Evolutionary conservation across 2,329 filamentous ascomycete genomes (phyloP).

Genomic region (Corniculantispora saksenae): DNA sequence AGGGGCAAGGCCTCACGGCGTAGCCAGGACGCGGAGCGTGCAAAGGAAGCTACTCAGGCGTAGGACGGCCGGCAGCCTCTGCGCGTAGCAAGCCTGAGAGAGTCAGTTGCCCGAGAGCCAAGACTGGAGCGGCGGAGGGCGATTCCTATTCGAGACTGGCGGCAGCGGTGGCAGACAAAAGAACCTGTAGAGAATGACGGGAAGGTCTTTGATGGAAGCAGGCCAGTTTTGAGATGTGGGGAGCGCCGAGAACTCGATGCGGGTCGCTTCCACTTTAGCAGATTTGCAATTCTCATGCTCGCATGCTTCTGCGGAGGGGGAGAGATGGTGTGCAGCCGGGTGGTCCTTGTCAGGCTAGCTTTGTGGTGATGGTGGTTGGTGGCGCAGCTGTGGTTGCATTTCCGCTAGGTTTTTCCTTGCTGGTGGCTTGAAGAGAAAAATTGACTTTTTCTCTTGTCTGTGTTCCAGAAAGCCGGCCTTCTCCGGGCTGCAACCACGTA

Average conservation of each 20-base stretch:
- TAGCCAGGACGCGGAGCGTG: not conserved
- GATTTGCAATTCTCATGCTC: constrained; percentile 16
- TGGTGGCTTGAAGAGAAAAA: not conserved
- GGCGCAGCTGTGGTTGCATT: constrained; percentile 1
- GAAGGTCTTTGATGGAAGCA: not conserved
- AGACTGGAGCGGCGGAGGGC: constrained; percentile 25
- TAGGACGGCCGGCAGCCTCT: not conserved
- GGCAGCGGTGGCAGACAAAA: constrained; percentile 24
- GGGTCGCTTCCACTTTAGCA: not conserved
- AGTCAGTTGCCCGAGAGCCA: constrained; percentile 20
- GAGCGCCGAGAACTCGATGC: constrained; percentile 9
- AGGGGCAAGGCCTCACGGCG: not conserved
- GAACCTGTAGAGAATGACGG: constrained; percentile 12
- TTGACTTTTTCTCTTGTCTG: not conserved
- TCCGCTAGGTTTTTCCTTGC: not conserved
- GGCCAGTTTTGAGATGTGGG: not conserved
- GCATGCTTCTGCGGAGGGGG: constrained; percentile 12
- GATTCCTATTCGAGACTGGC: constrained; percentile 25
- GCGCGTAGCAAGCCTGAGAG: not conserved
- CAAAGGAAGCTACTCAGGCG: not conserved
- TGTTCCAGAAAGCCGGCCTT: not conserved
- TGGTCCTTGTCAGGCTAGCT: not conserved
- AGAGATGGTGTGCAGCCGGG: constrained; percentile 7
- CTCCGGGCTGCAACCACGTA: too few relatives aligned
- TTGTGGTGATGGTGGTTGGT: not conserved